Base-by-base conservation (phyloP, 2,329 filamentous ascomycete genomes). In the Lachnellula subtilissima region DNA sequence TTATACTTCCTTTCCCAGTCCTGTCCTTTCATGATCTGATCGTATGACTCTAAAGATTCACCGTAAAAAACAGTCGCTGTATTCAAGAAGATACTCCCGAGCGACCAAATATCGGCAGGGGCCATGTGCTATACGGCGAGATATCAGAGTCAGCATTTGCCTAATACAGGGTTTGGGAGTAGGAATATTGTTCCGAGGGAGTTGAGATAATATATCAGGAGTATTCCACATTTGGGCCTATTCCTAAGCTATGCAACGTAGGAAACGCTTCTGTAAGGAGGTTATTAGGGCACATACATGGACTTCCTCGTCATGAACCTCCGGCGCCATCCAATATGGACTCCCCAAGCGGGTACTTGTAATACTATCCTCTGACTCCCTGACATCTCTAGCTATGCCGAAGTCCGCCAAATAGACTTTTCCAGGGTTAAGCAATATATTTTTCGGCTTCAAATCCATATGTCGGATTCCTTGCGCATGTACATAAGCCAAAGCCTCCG, bases 381-480 rank as follows among this genome's bases (percentile, higher is more conserved):
- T 73, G 14, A 79, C 75, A 49, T 79, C 76, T 51, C 72, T 69
- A 12, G 77, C 75, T 23, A 79, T 77, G 37, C 76, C 77, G 66
- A 79, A 79, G 61, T 79, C 77, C 22, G 76, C 74, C 14, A 78
- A 68, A 55, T 78, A 78, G 8, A 79, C 76, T 8, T 74, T 70
- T 5, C 73, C 72, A 1, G 75, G 70, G 54, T 72, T 74, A 7
- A 78, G 67, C 2, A 79, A 69, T 50, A 78, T 77, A 52, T 79
- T 78, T 37, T 71, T 72, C 1, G 76, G 77, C 56, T 79, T 78
- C 37, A 79, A 72, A 52, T 79, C 75, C 4, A 76, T 71, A 59
- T 79, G 76, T 22, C 76, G 70, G 12, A 78, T 73, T 17, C 73
- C 67, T 48, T 73, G 70, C 15, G 66, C 45, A 23, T 66, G 64